Conservation (phyloP, 768 basidiomycete species). For the Boletus rubescentipes region DNA sequence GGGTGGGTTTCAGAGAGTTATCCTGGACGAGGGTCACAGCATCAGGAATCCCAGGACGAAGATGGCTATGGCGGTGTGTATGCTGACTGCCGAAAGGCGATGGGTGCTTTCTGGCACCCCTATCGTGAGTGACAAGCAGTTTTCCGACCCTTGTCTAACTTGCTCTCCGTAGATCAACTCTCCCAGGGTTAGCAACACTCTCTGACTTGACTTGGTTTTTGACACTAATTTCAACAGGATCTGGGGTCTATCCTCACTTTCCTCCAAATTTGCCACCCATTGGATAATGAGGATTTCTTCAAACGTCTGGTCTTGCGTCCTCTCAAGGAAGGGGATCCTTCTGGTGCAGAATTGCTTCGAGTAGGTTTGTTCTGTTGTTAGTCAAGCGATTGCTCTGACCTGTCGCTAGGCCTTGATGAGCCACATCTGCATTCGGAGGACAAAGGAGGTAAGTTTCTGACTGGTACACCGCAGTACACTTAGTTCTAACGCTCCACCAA, state of each 20-base stretch:
- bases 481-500: slow-evolving; percentile 18
- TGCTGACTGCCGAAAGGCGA: slow-evolving; percentile 64
- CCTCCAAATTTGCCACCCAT: slow-evolving; percentile 78
- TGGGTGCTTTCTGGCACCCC: slow-evolving; percentile 88
- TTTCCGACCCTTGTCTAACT: neutral
- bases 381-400: slow-evolving; percentile 1
- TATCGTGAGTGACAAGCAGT: slow-evolving; percentile 56
- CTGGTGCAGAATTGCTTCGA: slow-evolving; percentile 68
- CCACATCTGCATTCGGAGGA: slow-evolving; percentile 75
- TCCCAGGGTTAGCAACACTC: slow-evolving; percentile 49
- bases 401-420: slow-evolving; percentile 65
- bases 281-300: slow-evolving; percentile 83
- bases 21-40: slow-evolving; percentile 87
- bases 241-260: slow-evolving; percentile 86
- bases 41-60: slow-evolving; percentile 88
- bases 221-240: slow-evolving; percentile 49
- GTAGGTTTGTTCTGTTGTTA: slow-evolving; percentile 40
- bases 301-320: slow-evolving; percentile 78
- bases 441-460: slow-evolving; percentile 62
- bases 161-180: slow-evolving; percentile 63
- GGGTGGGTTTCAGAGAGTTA: slow-evolving; percentile 50
- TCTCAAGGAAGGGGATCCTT: slow-evolving; percentile 62
- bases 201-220: neutral
- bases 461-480: neutral
- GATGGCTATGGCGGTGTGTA: slow-evolving; percentile 69